These are phyloP conservation scores for Corchorus olitorius DNA, from an alignment of 345 rosid genomes.

Conservation along the genomic window DNA sequence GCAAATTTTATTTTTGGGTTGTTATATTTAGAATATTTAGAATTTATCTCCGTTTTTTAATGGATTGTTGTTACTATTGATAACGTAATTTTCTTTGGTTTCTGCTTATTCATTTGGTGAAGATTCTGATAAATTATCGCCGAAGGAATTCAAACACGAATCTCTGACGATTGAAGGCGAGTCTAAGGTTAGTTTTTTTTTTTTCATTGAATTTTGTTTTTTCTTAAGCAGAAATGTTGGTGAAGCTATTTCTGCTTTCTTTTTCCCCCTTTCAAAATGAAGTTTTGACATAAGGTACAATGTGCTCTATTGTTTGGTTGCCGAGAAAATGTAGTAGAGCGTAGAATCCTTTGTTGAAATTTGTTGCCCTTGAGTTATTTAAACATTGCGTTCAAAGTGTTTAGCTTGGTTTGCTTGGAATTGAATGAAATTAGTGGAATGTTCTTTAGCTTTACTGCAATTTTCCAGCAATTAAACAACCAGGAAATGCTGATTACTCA, in stretches of 20 bases:
- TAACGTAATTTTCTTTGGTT: not conserved
- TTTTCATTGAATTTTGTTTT: not conserved
- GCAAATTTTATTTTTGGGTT: slow-evolving; percentile 22
- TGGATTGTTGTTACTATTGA: slow-evolving; percentile 9
- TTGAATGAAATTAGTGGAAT: not conserved
- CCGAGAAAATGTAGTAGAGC: slow-evolving; percentile 13
- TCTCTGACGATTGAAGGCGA: slow-evolving; percentile 38
- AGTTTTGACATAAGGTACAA: not conserved
- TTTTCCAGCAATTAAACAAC: slow-evolving; percentile 9
- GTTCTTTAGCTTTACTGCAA: not conserved
- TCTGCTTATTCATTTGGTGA: slow-evolving; percentile 16
- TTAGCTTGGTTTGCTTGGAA: not conserved
- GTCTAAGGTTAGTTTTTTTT: slow-evolving; percentile 51
- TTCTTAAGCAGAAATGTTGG: not conserved
- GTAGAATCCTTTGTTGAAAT: not conserved
- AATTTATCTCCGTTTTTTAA: slow-evolving; percentile 12
- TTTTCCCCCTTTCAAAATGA: not conserved
- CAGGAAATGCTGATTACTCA: not conserved
- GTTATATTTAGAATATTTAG: slow-evolving; percentile 38
- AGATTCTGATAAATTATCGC: slow-evolving; percentile 58
- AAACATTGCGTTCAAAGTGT: not conserved
- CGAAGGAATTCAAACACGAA: slow-evolving; percentile 19
- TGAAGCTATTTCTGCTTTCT: not conserved
- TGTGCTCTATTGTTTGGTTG: slow-evolving; percentile 24
- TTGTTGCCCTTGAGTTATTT: slow-evolving; percentile 3